Percentiles rank a stretch among this genome's conserved stretches.
Conservation (phyloP, 2,329 filamentous ascomycete genomes). For the Colletotrichum viniferum region DNA sequence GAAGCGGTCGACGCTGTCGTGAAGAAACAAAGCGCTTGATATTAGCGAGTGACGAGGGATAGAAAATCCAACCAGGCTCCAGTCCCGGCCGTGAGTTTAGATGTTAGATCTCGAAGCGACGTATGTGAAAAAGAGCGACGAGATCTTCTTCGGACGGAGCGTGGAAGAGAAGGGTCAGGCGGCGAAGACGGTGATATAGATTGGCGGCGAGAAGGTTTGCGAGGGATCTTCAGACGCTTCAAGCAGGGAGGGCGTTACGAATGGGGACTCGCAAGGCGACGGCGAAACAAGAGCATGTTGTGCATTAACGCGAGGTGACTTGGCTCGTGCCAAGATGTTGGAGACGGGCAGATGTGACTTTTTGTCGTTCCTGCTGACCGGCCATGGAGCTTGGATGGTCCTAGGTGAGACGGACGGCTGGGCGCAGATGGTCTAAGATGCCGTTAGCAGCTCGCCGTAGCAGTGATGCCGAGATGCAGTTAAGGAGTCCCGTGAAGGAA, state of each 20-base stretch:
- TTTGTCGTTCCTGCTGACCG: not conserved
- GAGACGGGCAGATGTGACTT: slow-evolving; percentile 7
- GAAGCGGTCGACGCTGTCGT: not conserved
- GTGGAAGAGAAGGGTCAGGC: not conserved
- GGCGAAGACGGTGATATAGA: slow-evolving; percentile 12
- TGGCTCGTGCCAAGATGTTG: slow-evolving; percentile 14
- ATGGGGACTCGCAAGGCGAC: not conserved
- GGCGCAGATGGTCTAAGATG: not conserved
- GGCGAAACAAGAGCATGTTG: slow-evolving; percentile 18
- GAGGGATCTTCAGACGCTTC: slow-evolving; percentile 23
- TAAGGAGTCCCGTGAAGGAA: not conserved
- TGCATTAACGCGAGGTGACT: slow-evolving; percentile 17
- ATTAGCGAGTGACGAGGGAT: not conserved
- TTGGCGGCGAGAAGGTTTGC: slow-evolving; percentile 21
- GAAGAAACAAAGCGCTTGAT: not conserved
- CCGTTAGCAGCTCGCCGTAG: not conserved
- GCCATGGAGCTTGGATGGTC: not conserved
- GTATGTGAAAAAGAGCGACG: not conserved
- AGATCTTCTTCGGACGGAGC: not conserved
- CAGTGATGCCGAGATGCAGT: not conserved
- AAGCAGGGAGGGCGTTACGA: slow-evolving; percentile 7
- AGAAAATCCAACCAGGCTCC: slow-evolving; percentile 10
- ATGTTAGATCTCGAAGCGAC: not conserved
- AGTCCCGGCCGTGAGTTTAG: slow-evolving; percentile 4
- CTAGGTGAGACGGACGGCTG: not conserved